Conservation (phyloP, 805 yeast genomes). For the Priceomyces castillae region DNA sequence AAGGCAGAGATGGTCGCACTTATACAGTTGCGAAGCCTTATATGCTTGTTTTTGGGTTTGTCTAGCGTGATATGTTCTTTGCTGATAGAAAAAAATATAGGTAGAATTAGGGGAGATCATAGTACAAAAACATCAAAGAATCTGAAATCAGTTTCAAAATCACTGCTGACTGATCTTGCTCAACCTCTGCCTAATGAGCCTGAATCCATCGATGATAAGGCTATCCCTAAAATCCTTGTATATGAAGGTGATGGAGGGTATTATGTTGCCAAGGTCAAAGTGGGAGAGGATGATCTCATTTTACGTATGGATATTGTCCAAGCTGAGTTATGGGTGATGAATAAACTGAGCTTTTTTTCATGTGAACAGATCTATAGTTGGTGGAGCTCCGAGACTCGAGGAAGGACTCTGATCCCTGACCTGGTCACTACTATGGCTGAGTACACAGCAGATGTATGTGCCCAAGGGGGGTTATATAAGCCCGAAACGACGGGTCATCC, state of each 20-base stretch:
- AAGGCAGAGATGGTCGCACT: too few relatives aligned
- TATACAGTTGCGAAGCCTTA: too few relatives aligned
- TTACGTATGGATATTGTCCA: conserved; percentile 33
- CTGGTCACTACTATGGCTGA: conserved; percentile 19
- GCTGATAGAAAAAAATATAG: too few relatives aligned
- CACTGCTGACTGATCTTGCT: background rate
- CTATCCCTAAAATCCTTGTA: background rate
- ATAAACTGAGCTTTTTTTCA: conserved; percentile 20
- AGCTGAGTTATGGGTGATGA: conserved; percentile 39
- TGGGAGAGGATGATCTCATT: background rate
- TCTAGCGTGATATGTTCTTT: too few relatives aligned
- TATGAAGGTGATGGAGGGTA: background rate
- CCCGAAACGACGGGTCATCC: conserved; percentile 10
- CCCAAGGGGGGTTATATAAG: conserved; percentile 24
- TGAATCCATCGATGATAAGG: background rate
- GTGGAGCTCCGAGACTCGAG: conserved; percentile 14
- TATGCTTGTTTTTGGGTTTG: too few relatives aligned
- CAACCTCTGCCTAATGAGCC: background rate
- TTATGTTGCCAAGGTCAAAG: background rate
- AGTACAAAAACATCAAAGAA: too few relatives aligned
- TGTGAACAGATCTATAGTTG: conserved; percentile 23
- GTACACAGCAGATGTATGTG: conserved; percentile 27
- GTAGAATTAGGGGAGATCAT: too few relatives aligned
- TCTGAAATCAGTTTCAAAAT: too few relatives aligned
- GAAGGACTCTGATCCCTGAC: conserved; percentile 9